These are phyloP conservation scores for Casuarina cunninghamiana DNA, from an alignment of 306 rosid species.

Conservation along the genomic window DNA sequence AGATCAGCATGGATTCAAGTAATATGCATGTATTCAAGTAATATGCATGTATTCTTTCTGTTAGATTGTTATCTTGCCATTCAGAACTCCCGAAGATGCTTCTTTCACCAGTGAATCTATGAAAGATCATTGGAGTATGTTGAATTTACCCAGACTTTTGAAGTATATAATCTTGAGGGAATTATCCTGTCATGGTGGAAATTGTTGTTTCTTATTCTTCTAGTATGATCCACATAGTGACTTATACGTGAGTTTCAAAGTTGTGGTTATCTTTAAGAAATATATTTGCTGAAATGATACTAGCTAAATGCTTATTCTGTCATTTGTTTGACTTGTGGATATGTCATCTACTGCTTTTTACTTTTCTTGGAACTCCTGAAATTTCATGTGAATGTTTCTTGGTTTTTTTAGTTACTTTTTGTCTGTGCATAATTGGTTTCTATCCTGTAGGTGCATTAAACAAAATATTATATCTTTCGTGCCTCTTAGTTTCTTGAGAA, in stretches of 20 bases:
- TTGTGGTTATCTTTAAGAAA: background rate
- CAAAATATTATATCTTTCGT: background rate
- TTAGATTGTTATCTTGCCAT: background rate
- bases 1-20: background rate
- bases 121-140: background rate
- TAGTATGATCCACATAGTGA: background rate
- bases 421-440: background rate
- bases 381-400: background rate
- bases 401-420: background rate
- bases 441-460: background rate
- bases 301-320: background rate
- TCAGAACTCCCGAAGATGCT: background rate
- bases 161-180: background rate
- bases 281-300: background rate
- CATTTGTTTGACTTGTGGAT: background rate
- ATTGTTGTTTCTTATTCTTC: background rate
- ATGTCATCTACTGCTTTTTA: background rate
- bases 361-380: background rate
- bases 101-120: background rate
- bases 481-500: background rate
- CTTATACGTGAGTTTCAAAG: background rate
- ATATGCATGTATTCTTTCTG: background rate
- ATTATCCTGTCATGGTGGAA: background rate
- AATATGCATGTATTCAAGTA: background rate
- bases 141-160: background rate